Percentiles rank a stretch among this genome's conserved stretches.
Evolutionary conservation across 305 asterid genomes (phyloP).

Genomic region (Fraxinus dipetala): DNA sequence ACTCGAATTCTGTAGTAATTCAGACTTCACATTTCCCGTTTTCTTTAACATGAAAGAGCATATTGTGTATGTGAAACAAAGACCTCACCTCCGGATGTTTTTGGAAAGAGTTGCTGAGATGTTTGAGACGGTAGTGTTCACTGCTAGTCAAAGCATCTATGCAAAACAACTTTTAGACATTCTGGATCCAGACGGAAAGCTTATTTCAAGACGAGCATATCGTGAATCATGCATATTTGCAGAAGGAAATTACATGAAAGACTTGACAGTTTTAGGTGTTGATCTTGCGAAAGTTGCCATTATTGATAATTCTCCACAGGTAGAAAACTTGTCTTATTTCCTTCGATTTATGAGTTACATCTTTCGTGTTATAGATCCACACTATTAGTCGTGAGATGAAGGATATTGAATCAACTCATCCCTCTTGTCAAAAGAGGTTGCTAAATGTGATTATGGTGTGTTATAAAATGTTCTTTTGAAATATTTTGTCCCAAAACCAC

Average conservation of each 20-base stretch:
- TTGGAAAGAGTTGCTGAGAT: constrained; percentile 78
- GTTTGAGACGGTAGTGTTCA: constrained; percentile 85
- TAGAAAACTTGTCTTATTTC: constrained; percentile 24
- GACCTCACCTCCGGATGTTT: constrained; percentile 81
- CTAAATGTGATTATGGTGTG: constrained; percentile 1
- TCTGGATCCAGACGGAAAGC: constrained; percentile 80
- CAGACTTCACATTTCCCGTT: constrained; percentile 89
- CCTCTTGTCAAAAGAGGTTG: background rate
- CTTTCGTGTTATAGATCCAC: background rate
- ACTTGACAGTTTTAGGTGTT: constrained; percentile 82
- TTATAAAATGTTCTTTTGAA: background rate
- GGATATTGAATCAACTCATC: background rate
- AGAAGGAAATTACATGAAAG: constrained; percentile 76
- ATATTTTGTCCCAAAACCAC: background rate
- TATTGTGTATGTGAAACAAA: constrained; percentile 69
- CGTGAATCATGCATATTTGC: constrained; percentile 85
- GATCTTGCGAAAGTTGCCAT: constrained; percentile 90
- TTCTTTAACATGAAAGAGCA: constrained; percentile 85
- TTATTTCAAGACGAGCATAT: constrained; percentile 79
- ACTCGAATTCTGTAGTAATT: constrained; percentile 68
- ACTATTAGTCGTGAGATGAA: background rate
- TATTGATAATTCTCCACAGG: constrained; percentile 95
- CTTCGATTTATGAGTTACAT: background rate
- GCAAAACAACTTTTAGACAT: constrained; percentile 81
- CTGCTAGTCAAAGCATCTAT: constrained; percentile 97